Evolutionary conservation across 2,329 filamentous ascomycete species (phyloP).

Genomic region (Paecilomyces sp.): DNA sequence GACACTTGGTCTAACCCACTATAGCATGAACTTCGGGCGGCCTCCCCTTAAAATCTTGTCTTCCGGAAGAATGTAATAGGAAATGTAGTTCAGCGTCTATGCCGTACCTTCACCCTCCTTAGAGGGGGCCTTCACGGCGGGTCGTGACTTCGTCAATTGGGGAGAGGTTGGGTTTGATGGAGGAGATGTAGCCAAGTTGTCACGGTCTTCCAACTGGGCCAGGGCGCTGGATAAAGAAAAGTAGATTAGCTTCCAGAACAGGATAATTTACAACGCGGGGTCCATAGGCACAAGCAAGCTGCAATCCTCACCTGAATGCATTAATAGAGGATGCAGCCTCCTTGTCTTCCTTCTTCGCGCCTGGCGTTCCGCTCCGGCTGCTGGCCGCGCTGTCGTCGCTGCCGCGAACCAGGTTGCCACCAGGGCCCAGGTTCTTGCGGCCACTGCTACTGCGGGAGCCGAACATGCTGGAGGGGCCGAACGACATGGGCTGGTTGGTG

Average conservation of each 20-base stretch:
- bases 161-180: conserved; percentile 43
- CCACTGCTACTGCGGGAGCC: conserved; percentile 87
- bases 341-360: conserved; percentile 57
- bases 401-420: conserved; percentile 62
- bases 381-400: conserved; percentile 81
- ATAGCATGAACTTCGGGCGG: neutral
- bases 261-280: conserved; percentile 5
- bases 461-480: conserved; percentile 84
- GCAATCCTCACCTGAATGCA: conserved; percentile 74
- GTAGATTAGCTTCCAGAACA: conserved; percentile 2
- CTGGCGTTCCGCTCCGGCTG: conserved; percentile 83
- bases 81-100: conserved; percentile 19
- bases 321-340: conserved; percentile 67
- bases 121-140: conserved; percentile 35
- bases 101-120: conserved; percentile 33
- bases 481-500: conserved; percentile 55
- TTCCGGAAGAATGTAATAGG: conserved; percentile 17
- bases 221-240: conserved; percentile 32
- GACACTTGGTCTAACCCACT: neutral
- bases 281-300: neutral
- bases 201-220: conserved; percentile 38
- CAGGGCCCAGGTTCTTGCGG: conserved; percentile 63
- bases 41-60: conserved; percentile 19
- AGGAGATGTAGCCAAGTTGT: conserved; percentile 41
- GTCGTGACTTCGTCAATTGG: conserved; percentile 39